A percentile compares a stretch with the other conserved stretches of the same genome.
phyloP scores from a whole-genome alignment of 163 green algal genomes.

The Dunaliella salina region DNA sequence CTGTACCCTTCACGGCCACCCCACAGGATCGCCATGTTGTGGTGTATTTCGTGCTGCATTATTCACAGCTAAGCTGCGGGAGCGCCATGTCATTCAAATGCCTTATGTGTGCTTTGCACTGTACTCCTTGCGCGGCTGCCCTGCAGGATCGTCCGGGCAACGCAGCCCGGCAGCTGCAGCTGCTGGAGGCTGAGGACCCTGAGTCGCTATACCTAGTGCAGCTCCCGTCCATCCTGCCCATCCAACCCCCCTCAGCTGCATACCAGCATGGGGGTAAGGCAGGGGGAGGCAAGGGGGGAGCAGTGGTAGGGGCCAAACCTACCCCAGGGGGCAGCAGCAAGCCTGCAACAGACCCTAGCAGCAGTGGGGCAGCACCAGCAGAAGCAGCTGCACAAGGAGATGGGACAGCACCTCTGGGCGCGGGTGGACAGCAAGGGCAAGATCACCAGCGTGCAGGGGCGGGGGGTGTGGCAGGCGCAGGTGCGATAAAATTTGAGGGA shows the following conservation, averaged over 20 bases:
- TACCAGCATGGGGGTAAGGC: background rate
- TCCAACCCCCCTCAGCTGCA: constrained; percentile 5
- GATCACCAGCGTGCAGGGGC: background rate
- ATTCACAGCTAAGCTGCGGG: background rate
- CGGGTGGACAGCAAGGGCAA: background rate
- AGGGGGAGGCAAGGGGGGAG: background rate
- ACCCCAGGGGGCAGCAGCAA: background rate
- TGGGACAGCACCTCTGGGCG: background rate
- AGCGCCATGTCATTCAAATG: background rate
- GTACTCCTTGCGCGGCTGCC: background rate
- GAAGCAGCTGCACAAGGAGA: background rate
- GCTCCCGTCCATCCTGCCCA: constrained; percentile 49
- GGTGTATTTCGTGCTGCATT: too few species aligned
- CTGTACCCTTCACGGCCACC: too few species aligned
- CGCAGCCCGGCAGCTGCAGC: constrained; percentile 11
- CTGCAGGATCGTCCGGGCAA: constrained; percentile 3
- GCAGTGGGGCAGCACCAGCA: background rate
- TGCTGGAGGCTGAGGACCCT: constrained; percentile 13
- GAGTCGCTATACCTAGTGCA: constrained; percentile 42
- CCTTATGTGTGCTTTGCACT: too few species aligned
- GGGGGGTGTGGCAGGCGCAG: background rate
- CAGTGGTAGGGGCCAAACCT: background rate
- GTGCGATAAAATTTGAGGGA: too few species aligned
- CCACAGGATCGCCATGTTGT: background rate
- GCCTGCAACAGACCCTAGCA: background rate